A percentile compares a stretch with the other conserved stretches of the same genome.
Evolutionary conservation across 257 asterid genomes (phyloP).

Genomic region (Solanum chiquidenum): DNA sequence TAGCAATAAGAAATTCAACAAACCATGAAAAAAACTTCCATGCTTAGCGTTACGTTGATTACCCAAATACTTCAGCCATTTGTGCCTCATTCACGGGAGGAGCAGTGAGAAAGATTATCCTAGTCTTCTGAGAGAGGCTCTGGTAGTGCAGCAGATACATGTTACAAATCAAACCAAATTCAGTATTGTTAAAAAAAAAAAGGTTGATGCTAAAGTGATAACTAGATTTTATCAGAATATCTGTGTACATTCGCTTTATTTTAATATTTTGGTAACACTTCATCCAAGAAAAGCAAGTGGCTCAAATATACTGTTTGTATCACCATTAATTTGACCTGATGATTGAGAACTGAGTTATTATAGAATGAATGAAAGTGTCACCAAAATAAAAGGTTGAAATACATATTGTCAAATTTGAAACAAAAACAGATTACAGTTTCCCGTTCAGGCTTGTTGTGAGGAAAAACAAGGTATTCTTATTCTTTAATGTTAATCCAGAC

Average conservation of each 20-base stretch:
- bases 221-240: background rate
- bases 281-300: background rate
- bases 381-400: background rate
- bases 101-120: slow-evolving; percentile 57
- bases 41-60: background rate
- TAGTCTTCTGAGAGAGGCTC: slow-evolving; percentile 61
- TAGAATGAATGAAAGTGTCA: background rate
- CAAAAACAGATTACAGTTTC: background rate
- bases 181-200: background rate
- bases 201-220: background rate
- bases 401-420: background rate
- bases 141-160: slow-evolving; percentile 6
- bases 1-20: background rate
- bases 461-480: background rate
- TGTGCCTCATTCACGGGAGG: slow-evolving; percentile 67
- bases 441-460: background rate
- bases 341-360: background rate
- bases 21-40: background rate
- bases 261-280: background rate
- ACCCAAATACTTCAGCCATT: slow-evolving; percentile 27
- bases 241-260: background rate
- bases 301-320: background rate
- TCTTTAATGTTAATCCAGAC: background rate
- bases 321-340: background rate
- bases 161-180: background rate